Evolutionary conservation across 768 basidiomycete genomes (phyloP), one percentile per base, ranked within the genome.

Genomic region (Gymnopilus junonius): DNA sequence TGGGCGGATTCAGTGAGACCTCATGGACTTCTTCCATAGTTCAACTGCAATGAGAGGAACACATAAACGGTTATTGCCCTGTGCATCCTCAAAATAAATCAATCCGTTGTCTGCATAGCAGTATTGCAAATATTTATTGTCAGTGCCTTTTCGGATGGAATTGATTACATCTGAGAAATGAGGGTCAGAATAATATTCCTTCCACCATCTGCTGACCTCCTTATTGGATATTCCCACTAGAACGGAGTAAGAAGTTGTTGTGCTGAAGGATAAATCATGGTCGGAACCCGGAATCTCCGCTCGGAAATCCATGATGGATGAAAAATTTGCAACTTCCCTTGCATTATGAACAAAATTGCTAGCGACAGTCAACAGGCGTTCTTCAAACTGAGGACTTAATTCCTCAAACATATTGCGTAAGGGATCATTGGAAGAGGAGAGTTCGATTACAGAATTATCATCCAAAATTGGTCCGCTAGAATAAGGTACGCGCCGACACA

Each of bases 21-120:
- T 75, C 55, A 58, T 77, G 74, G 4, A 65, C 48, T n/a, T 75
- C 70, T 12, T 59, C 56, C 64, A 78, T 69, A 0, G 76, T 42
- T 31, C 62, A 42, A 0, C 42, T 34, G 53, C 63, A 25, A 6
- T 65, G 14, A 2, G 17, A 25, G 77, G 77, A 0, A 79, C 72
- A 55, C 74, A 77, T 1, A 79, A 45, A 2, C 71, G 31, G n/a
- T 58, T 59, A 21, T 69, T 68, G n/a, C 72, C 69, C 1, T 42
- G 10, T 25, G 40, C 51, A 45, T 77, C 75, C 17, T 66, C 55
- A 53, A 76, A 76, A 37, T 71, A 73, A 0, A 75, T n/a, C 15
- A 59, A 5, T 10, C 59, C 48, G 3, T 73, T 62, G 5, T 66
- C 56, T 1, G 23, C 27, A 3, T 43, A 35, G 1, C 46, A 32